A percentile compares a stretch with the other conserved stretches of the same genome.
These are phyloP conservation scores for Aspergillus pseudotamarii DNA, from an alignment of 2,329 filamentous ascomycete species.

Conservation along the genomic window DNA sequence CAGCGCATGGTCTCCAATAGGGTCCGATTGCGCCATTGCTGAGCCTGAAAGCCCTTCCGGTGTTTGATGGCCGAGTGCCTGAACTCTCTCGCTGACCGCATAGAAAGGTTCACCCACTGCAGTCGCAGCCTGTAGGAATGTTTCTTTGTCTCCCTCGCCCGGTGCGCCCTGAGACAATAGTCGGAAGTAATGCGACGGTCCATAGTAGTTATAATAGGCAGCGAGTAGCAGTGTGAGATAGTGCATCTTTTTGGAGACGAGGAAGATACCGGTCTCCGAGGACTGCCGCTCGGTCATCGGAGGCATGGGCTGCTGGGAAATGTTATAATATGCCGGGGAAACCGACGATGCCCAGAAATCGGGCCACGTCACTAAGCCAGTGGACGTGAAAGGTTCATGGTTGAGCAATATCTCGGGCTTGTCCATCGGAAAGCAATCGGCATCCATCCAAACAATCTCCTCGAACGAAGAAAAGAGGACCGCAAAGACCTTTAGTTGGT, in stretches of 20 bases:
- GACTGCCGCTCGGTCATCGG: constrained; percentile 38
- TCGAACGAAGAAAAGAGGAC: constrained; percentile 63
- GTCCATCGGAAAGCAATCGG: constrained; percentile 57
- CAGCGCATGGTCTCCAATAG: constrained; percentile 39
- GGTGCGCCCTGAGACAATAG: constrained; percentile 43
- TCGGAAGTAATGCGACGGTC: constrained; percentile 41
- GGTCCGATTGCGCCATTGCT: constrained; percentile 43
- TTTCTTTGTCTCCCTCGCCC: constrained; percentile 45
- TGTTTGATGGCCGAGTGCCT: constrained; percentile 36
- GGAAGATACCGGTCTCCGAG: constrained; percentile 39
- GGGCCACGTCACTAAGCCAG: constrained; percentile 59
- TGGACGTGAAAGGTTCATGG: constrained; percentile 54
- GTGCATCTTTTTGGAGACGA: constrained; percentile 42
- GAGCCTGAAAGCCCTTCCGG: constrained; percentile 34
- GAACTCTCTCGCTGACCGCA: constrained; percentile 39
- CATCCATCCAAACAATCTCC: constrained; percentile 61
- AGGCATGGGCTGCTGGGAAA: constrained; percentile 40
- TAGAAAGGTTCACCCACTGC: constrained; percentile 40
- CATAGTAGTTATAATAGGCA: constrained; percentile 43
- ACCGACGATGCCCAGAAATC: constrained; percentile 55
- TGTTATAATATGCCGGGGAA: constrained; percentile 46
- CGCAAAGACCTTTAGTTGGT: constrained; percentile 60
- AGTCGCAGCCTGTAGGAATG: constrained; percentile 38
- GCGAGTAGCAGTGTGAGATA: constrained; percentile 37
- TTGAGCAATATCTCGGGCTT: constrained; percentile 52